Conservation (phyloP, 306 rosid genomes). For the Begonia masoniana region DNA sequence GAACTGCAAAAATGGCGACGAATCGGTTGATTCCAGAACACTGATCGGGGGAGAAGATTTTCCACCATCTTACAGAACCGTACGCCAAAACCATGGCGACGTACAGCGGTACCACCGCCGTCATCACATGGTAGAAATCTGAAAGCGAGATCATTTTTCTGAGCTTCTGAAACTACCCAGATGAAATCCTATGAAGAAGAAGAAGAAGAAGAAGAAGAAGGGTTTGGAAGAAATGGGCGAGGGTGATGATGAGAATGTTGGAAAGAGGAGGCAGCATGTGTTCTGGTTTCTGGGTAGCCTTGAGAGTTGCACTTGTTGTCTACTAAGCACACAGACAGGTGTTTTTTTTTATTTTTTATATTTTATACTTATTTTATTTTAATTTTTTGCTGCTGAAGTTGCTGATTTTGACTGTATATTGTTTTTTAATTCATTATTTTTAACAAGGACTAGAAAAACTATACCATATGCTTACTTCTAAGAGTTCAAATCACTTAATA, state of each 20-base stretch:
- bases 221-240: constrained; percentile 18
- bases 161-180: neutral
- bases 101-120: constrained; percentile 81
- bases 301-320: constrained; percentile 25
- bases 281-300: constrained; percentile 34
- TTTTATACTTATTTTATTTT: no score
- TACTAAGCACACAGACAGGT: no score
- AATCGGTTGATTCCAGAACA: constrained; percentile 84
- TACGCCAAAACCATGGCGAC: constrained; percentile 82
- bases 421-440: no score
- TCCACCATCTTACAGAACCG: constrained; percentile 93
- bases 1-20: constrained; percentile 80
- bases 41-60: constrained; percentile 76
- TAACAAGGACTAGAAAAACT: no score
- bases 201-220: constrained; percentile 14
- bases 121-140: constrained; percentile 84
- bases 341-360: no score
- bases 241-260: constrained; percentile 5
- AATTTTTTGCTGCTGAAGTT: no score
- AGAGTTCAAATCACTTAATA: no score
- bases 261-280: constrained; percentile 48
- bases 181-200: constrained; percentile 8
- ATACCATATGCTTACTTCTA: no score
- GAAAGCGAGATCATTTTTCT: constrained; percentile 42
- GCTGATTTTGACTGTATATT: no score